Conservation (phyloP, 2,329 filamentous ascomycete species). For the Onygenales sp. region DNA sequence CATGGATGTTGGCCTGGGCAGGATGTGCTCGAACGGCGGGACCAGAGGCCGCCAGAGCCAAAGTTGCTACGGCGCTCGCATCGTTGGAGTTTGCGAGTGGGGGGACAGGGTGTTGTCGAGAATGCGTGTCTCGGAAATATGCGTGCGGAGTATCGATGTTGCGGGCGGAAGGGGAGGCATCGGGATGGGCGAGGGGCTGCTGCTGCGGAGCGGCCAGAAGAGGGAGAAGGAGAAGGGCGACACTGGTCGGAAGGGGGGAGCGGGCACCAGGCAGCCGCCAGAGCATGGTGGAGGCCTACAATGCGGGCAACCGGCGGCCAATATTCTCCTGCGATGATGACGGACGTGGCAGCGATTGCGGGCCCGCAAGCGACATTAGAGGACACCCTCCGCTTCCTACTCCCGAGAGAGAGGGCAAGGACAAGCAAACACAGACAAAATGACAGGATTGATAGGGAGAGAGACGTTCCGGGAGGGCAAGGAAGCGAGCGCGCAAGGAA, state of each 20-base stretch:
- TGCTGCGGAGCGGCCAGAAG: constrained; percentile 58
- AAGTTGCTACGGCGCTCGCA: constrained; percentile 95
- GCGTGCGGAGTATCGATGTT: constrained; percentile 12
- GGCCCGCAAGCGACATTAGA: constrained; percentile 2
- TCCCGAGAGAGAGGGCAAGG: neutral
- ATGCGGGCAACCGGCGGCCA: neutral
- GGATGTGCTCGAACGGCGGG: constrained; percentile 90
- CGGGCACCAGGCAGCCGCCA: constrained; percentile 55
- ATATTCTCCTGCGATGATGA: neutral
- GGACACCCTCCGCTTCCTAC: neutral
- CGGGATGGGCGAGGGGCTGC: constrained; percentile 29
- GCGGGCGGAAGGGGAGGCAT: constrained; percentile 23
- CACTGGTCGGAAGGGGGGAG: constrained; percentile 45
- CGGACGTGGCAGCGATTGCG: neutral
- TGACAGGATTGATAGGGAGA: neutral
- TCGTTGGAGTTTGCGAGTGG: constrained; percentile 36
- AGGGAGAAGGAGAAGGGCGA: constrained; percentile 50
- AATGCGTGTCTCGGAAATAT: constrained; percentile 13
- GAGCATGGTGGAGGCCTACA: constrained; percentile 45
- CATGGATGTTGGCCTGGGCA: constrained; percentile 56
- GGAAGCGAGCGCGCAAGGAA: neutral
- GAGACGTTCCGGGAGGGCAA: neutral
- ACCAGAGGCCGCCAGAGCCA: constrained; percentile 72
- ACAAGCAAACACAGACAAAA: too few relatives aligned
- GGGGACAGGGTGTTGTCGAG: constrained; percentile 4